Evolutionary conservation across 176 grass and related monocot genomes (phyloP).

Genomic region (Zizania latifolia): DNA sequence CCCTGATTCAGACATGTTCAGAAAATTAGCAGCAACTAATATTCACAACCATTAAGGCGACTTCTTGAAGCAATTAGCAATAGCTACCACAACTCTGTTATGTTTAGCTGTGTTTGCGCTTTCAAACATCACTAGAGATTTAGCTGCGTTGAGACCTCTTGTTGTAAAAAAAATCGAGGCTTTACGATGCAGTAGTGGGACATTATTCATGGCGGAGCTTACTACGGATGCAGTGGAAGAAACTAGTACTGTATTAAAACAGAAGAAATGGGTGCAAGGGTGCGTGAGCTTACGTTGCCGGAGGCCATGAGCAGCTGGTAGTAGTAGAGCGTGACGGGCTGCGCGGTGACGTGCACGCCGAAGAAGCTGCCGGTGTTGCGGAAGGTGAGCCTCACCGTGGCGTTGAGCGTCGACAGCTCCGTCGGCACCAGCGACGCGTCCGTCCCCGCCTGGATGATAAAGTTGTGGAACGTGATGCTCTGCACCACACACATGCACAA

Average conservation of each 20-base stretch:
- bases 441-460: constrained; percentile 80
- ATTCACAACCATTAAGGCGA: background rate
- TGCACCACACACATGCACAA: constrained; percentile 1
- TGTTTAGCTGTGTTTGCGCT: background rate
- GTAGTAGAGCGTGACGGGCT: constrained; percentile 69
- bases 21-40: background rate
- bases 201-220: no score
- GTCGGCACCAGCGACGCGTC: constrained; percentile 90
- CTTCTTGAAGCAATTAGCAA: background rate
- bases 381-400: constrained; percentile 59
- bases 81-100: background rate
- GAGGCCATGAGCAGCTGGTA: constrained; percentile 58
- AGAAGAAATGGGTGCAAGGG: background rate
- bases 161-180: background rate
- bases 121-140: background rate
- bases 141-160: no score
- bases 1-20: no score
- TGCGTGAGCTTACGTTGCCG: constrained; percentile 47
- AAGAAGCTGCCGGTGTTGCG: constrained; percentile 90
- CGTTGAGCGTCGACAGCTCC: constrained; percentile 71
- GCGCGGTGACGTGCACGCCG: constrained; percentile 70
- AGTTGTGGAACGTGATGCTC: constrained; percentile 85
- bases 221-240: background rate
- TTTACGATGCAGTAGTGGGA: background rate
- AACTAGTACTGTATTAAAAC: background rate